These are phyloP conservation scores for Vigna radiata DNA, from an alignment of 306 rosid genomes.

Conservation along the genomic window DNA sequence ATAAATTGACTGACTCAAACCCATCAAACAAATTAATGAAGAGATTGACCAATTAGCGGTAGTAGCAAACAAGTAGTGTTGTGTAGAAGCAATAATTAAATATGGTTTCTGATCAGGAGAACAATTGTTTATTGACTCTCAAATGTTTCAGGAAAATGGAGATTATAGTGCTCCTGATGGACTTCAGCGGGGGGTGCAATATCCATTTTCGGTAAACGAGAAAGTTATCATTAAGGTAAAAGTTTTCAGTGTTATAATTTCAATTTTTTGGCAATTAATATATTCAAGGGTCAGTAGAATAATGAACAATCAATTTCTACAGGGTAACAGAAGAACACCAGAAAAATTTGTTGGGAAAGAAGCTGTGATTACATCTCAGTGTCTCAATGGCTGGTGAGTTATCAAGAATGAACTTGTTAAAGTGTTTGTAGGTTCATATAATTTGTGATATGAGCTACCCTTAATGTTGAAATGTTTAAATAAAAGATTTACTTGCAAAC, in stretches of 20 bases:
- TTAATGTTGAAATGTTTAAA: slow-evolving; percentile 3
- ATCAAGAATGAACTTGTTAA: slow-evolving; percentile 37
- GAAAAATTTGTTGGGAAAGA: slow-evolving; percentile 99
- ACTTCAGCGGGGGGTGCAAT: slow-evolving; percentile 77
- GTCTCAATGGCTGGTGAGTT: slow-evolving; percentile 99
- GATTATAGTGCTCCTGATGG: slow-evolving; percentile 69
- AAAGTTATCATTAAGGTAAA: slow-evolving; percentile 92
- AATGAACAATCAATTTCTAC: slow-evolving; percentile 49
- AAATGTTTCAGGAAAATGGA: slow-evolving; percentile 77
- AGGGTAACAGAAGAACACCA: slow-evolving; percentile 97
- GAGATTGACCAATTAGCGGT: slow-evolving; percentile 11
- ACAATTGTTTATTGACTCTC: slow-evolving; percentile 29
- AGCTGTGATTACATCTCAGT: slow-evolving; percentile 96
- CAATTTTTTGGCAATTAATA: slow-evolving; percentile 17
- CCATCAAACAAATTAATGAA: background rate
- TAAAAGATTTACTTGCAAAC: background rate
- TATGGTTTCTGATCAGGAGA: slow-evolving; percentile 19
- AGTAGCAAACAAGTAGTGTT: slow-evolving; percentile 28
- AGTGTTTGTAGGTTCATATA: slow-evolving; percentile 24
- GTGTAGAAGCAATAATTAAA: slow-evolving; percentile 4
- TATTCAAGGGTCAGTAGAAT: slow-evolving; percentile 29
- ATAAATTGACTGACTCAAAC: background rate
- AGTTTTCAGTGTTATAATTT: slow-evolving; percentile 30
- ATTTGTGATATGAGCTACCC: slow-evolving; percentile 9
- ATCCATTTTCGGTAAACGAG: slow-evolving; percentile 95